Percentiles rank a stretch among this genome's conserved stretches.
phyloP scores from a whole-genome alignment of 257 asterid species.

The Solanum virginianum region DNA sequence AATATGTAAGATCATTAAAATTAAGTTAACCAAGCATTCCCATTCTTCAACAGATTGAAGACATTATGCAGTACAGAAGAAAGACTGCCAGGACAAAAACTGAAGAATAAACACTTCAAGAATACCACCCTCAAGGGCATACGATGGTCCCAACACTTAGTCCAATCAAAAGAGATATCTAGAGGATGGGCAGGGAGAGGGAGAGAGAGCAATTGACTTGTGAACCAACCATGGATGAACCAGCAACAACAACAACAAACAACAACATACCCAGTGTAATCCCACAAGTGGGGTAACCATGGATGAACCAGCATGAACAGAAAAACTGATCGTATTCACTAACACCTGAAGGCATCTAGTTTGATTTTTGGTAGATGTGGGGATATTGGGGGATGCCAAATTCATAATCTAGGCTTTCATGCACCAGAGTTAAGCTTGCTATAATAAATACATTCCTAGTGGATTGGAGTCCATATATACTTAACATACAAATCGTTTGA shows the following conservation, averaged over 20 bases:
- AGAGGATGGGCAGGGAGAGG: neutral
- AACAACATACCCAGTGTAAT: too few relatives aligned
- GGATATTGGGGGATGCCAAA: neutral
- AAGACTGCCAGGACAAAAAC: neutral
- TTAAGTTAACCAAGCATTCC: neutral
- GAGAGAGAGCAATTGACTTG: neutral
- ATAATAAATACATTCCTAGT: neutral
- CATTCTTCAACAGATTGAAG: neutral
- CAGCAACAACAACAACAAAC: too few relatives aligned
- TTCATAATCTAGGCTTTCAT: neutral
- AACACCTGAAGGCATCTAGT: neutral
- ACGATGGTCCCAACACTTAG: neutral
- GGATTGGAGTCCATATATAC: neutral
- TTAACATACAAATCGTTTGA: neutral
- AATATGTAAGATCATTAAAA: neutral
- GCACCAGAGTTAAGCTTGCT: neutral
- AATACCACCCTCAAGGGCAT: neutral
- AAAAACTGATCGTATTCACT: neutral
- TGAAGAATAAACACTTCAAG: neutral
- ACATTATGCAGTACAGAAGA: neutral
- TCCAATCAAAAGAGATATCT: neutral
- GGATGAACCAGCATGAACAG: neutral
- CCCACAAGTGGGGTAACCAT: too few relatives aligned
- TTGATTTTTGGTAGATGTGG: neutral
- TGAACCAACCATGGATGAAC: neutral